A percentile compares a stretch with the other conserved stretches of the same genome.
Conservation (phyloP, 192 early-diverging fungal genomes). For the Gigaspora rosea region DNA sequence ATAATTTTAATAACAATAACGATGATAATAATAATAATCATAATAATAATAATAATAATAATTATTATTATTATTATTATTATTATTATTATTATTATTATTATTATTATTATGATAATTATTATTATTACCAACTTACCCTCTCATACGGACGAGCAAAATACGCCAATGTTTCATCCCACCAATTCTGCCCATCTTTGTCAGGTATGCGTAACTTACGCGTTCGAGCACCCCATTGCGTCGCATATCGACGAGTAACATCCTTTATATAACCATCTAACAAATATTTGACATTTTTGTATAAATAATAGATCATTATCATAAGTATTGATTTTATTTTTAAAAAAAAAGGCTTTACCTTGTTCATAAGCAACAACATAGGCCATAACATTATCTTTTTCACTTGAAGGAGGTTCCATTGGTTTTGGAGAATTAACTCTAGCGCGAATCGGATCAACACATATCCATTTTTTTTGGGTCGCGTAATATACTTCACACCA, state of each 20-base stretch:
- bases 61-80: background rate
- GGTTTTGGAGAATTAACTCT: slow-evolving; percentile 51
- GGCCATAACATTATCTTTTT: slow-evolving; percentile 48
- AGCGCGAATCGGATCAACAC: slow-evolving; percentile 60
- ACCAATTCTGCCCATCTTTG: slow-evolving; percentile 47
- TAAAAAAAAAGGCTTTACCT: slow-evolving; percentile 23
- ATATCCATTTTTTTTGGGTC: slow-evolving; percentile 57
- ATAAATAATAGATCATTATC: background rate
- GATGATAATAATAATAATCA: background rate
- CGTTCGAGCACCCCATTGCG: slow-evolving; percentile 53
- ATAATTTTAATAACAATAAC: background rate
- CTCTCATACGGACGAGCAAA: slow-evolving; percentile 37
- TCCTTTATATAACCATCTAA: slow-evolving; percentile 58
- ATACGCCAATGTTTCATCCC: slow-evolving; percentile 42
- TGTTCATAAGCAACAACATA: slow-evolving; percentile 68
- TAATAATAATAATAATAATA: background rate
- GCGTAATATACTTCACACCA: slow-evolving; percentile 69
- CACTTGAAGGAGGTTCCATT: slow-evolving; percentile 56
- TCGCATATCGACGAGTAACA: slow-evolving; percentile 69
- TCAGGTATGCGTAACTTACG: slow-evolving; percentile 49
- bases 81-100: background rate
- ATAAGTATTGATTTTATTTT: background rate
- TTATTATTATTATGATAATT: background rate
- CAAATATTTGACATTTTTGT: background rate
- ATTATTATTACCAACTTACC: slow-evolving; percentile 23